Evolutionary conservation across 345 rosid species (phyloP).

Genomic region (Citrus mangshanensis): DNA sequence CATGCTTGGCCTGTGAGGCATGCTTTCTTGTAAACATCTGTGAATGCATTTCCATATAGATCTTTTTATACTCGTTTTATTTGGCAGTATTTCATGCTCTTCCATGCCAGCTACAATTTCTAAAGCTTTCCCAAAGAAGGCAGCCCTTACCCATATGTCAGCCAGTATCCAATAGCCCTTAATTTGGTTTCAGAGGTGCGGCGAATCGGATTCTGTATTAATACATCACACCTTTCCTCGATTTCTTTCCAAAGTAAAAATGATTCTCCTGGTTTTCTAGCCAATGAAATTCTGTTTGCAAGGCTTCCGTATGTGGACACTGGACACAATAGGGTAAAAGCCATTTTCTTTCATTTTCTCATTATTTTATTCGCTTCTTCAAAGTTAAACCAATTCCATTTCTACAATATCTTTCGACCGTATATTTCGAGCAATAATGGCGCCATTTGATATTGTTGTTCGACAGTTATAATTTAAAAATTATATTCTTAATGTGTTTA

Average conservation of each 20-base stretch:
- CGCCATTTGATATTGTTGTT: too few species aligned
- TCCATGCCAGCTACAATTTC: slow-evolving; percentile 94
- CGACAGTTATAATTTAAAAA: too few species aligned
- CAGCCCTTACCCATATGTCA: slow-evolving; percentile 84
- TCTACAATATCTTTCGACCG: slow-evolving; percentile 71
- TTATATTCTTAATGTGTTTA: too few species aligned
- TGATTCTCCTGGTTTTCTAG: slow-evolving; percentile 84
- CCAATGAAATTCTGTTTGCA: slow-evolving; percentile 76
- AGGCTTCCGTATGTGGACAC: slow-evolving; percentile 66
- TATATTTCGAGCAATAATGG: slow-evolving; percentile 72
- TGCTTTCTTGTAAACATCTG: slow-evolving; percentile 96
- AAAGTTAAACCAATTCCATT: slow-evolving; percentile 68
- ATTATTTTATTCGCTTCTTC: slow-evolving; percentile 61
- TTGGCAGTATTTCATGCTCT: slow-evolving; percentile 77
- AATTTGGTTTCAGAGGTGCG: slow-evolving; percentile 64
- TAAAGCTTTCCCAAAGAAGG: slow-evolving; percentile 84
- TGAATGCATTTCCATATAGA: slow-evolving; percentile 91
- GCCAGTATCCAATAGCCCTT: slow-evolving; percentile 72
- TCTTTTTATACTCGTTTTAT: slow-evolving; percentile 80
- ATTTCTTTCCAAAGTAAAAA: slow-evolving; percentile 87
- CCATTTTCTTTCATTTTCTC: slow-evolving; percentile 69
- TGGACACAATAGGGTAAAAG: slow-evolving; percentile 60
- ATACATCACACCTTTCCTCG: slow-evolving; percentile 52
- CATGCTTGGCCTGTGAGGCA: slow-evolving; percentile 83
- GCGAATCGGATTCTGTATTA: slow-evolving; percentile 28